Evolutionary conservation across 2,329 filamentous ascomycete species (phyloP).

Genomic region (Aspergillus phoenicis): DNA sequence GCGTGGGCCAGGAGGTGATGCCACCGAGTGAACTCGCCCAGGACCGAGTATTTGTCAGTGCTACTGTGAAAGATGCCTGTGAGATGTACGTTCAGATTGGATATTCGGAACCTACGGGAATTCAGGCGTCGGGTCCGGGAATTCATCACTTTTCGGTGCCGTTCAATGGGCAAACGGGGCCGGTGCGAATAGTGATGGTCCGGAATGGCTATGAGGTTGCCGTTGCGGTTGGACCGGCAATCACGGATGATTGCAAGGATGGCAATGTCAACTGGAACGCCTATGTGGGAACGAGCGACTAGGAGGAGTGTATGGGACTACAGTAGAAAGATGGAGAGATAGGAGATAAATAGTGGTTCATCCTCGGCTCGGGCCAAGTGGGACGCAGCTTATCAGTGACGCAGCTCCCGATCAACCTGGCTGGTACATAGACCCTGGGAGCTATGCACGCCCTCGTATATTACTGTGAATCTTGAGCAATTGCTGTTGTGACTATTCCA

Average conservation of each 20-base stretch:
- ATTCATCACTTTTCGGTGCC: slow-evolving; percentile 38
- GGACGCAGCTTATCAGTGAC: neutral
- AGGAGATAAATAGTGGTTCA: neutral
- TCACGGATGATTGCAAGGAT: slow-evolving; percentile 30
- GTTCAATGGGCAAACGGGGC: slow-evolving; percentile 33
- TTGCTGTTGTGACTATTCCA: no score
- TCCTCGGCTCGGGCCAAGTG: neutral
- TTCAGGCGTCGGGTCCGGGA: slow-evolving; percentile 26
- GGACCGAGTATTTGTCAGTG: slow-evolving; percentile 37
- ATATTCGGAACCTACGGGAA: slow-evolving; percentile 18
- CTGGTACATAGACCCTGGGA: neutral
- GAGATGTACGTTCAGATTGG: slow-evolving; percentile 35
- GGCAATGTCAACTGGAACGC: slow-evolving; percentile 41
- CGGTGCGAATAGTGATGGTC: slow-evolving; percentile 30
- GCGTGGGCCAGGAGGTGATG: slow-evolving; percentile 30
- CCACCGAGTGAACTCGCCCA: slow-evolving; percentile 32
- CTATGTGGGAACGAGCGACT: slow-evolving; percentile 36
- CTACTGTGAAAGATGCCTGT: slow-evolving; percentile 29
- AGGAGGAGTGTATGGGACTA: neutral
- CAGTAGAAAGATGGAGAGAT: no score
- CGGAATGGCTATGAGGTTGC: slow-evolving; percentile 27
- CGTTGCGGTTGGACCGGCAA: slow-evolving; percentile 31
- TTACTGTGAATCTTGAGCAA: no score
- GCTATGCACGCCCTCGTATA: no score
- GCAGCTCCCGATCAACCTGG: neutral